These are phyloP conservation scores for Zygosaccharomyces siamensis DNA, from an alignment of 805 yeast species.

Conservation along the genomic window DNA sequence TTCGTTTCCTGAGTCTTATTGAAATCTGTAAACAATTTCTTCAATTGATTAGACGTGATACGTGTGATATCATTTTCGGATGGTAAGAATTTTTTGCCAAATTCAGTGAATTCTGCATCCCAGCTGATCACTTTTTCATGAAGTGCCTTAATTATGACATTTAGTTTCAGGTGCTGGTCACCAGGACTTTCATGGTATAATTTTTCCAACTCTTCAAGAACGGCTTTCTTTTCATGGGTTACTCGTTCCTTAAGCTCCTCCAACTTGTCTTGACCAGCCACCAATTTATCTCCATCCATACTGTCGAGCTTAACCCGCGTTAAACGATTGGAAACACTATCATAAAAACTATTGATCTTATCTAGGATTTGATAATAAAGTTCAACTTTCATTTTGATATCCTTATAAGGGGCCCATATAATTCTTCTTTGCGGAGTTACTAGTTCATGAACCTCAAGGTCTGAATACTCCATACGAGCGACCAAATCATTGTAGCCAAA, in stretches of 20 bases:
- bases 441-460: conserved; percentile 72
- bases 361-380: conserved; percentile 49
- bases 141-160: conserved; percentile 60
- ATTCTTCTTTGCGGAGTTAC: conserved; percentile 69
- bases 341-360: conserved; percentile 59
- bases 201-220: conserved; percentile 44
- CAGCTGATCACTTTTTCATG: conserved; percentile 82
- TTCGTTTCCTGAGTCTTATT: conserved; percentile 8
- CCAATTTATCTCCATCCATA: conserved; percentile 64
- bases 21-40: conserved; percentile 62
- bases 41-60: conserved; percentile 82
- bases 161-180: conserved; percentile 64
- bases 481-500: conserved; percentile 78
- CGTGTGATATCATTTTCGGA: conserved; percentile 89
- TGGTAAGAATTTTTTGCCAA: conserved; percentile 76
- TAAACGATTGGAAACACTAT: conserved; percentile 64
- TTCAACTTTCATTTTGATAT: conserved; percentile 63
- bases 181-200: conserved; percentile 54
- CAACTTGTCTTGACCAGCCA: conserved; percentile 59
- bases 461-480: conserved; percentile 71
- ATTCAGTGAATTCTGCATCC: conserved; percentile 78
- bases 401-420: conserved; percentile 66
- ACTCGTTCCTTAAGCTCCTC: conserved; percentile 53
- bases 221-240: conserved; percentile 44
- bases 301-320: conserved; percentile 71